These are phyloP conservation scores for Fagus crenata DNA, from an alignment of 306 rosid species.

Conservation along the genomic window DNA sequence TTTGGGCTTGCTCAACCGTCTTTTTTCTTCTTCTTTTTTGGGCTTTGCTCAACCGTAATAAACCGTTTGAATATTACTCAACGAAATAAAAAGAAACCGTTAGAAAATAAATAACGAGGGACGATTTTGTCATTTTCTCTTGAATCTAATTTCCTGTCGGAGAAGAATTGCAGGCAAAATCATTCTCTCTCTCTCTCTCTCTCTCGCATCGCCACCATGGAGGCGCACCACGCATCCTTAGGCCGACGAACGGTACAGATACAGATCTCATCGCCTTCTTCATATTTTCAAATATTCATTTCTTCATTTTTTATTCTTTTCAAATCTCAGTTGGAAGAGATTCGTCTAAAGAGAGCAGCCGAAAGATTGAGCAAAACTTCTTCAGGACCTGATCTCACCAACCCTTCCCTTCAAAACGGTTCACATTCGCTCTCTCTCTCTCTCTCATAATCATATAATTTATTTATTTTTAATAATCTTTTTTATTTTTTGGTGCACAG, in stretches of 20 bases:
- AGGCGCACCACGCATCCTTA: constrained; percentile 74
- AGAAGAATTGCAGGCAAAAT: background rate
- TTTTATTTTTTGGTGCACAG: constrained; percentile 33
- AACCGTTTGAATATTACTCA: too few species aligned
- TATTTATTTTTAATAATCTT: constrained; percentile 2
- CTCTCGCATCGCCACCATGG: constrained; percentile 44
- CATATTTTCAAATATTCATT: background rate
- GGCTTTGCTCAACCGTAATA: too few species aligned
- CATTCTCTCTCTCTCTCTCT: background rate
- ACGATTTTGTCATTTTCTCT: too few species aligned
- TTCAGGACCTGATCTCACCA: constrained; percentile 79
- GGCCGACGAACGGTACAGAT: constrained; percentile 84
- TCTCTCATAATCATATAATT: background rate
- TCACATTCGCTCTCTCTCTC: constrained; percentile 1
- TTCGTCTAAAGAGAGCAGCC: constrained; percentile 89
- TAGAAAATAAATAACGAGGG: too few species aligned
- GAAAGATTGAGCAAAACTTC: constrained; percentile 76
- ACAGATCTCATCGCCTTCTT: background rate
- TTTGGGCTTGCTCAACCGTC: too few species aligned
- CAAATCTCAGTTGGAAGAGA: constrained; percentile 61
- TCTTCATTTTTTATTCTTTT: constrained; percentile 8
- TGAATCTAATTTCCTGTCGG: too few species aligned
- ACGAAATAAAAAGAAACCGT: too few species aligned
- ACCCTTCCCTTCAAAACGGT: constrained; percentile 54
- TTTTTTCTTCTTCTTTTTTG: too few species aligned